A percentile compares a stretch with the other conserved stretches of the same genome.
Evolutionary conservation across 2,329 filamentous ascomycete genomes (phyloP).

Genomic region (Alternaria postmessia): DNA sequence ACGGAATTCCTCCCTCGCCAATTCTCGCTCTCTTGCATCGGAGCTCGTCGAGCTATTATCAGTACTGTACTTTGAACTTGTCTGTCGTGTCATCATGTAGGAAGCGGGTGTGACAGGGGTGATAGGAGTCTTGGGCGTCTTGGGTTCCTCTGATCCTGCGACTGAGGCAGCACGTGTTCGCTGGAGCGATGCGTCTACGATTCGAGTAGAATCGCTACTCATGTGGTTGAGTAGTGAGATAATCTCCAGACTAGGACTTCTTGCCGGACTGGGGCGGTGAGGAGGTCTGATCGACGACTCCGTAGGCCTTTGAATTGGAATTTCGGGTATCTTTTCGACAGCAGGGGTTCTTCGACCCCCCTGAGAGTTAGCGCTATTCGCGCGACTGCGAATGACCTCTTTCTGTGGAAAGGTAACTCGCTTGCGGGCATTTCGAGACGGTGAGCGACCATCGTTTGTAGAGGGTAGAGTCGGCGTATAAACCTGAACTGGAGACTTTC

Average conservation of each 20-base stretch:
- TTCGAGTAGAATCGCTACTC: constrained; percentile 15
- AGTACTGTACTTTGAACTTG: constrained; percentile 11
- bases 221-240: constrained; percentile 24
- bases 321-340: not conserved
- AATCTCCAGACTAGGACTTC: constrained; percentile 27
- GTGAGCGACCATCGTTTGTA: not conserved
- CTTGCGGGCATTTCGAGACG: constrained; percentile 3
- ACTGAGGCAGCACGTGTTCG: constrained; percentile 5
- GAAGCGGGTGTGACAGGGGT: not conserved
- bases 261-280: constrained; percentile 1
- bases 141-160: not conserved
- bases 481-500: constrained; percentile 1
- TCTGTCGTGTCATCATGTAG: not conserved
- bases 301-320: not conserved
- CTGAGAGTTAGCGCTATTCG: constrained; percentile 3
- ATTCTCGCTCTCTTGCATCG: constrained; percentile 18
- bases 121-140: not conserved
- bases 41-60: constrained; percentile 18
- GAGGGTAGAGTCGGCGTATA: not conserved
- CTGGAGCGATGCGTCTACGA: constrained; percentile 24
- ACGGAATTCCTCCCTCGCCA: constrained; percentile 29
- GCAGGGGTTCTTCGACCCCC: constrained; percentile 3
- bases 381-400: constrained; percentile 1
- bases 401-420: constrained; percentile 12
- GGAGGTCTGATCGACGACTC: constrained; percentile 3